Percentiles rank a stretch among this genome's conserved stretches.
Evolutionary conservation across 164 flowering plant genomes (phyloP).

Genomic region (Liquidambar formosana): DNA sequence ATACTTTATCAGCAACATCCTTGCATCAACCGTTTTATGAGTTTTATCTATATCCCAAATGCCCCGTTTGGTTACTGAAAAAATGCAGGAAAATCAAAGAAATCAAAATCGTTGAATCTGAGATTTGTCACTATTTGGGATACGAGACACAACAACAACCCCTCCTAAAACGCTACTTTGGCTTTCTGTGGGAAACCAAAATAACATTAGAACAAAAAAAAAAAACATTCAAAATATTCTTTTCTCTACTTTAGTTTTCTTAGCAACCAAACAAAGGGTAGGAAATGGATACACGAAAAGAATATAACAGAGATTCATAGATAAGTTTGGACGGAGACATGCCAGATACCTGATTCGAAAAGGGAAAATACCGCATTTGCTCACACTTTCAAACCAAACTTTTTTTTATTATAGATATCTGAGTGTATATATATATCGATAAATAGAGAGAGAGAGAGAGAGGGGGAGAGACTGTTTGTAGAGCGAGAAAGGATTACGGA

Average conservation of each 20-base stretch:
- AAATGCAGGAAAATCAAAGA: background rate
- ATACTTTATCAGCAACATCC: background rate
- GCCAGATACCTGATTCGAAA: background rate
- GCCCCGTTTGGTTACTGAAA: background rate
- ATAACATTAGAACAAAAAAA: too few relatives aligned
- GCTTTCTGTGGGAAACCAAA: background rate
- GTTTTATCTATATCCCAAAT: background rate
- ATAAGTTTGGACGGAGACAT: background rate
- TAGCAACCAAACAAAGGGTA: background rate
- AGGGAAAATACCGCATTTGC: too few relatives aligned
- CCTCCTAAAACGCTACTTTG: background rate
- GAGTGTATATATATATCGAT: too few relatives aligned
- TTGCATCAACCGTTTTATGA: background rate
- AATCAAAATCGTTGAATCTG: background rate
- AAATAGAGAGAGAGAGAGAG: too few relatives aligned
- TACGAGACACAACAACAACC: background rate
- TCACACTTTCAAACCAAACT: too few relatives aligned
- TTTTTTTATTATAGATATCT: too few relatives aligned
- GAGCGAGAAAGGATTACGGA: too few relatives aligned
- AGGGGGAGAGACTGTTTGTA: too few relatives aligned
- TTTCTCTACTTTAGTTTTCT: background rate
- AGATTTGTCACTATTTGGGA: background rate
- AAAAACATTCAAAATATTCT: background rate
- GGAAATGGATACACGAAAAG: background rate
- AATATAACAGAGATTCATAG: background rate